Base-by-base conservation (phyloP, 2,329 filamentous ascomycete genomes). In the Blumeriella jaapii region DNA sequence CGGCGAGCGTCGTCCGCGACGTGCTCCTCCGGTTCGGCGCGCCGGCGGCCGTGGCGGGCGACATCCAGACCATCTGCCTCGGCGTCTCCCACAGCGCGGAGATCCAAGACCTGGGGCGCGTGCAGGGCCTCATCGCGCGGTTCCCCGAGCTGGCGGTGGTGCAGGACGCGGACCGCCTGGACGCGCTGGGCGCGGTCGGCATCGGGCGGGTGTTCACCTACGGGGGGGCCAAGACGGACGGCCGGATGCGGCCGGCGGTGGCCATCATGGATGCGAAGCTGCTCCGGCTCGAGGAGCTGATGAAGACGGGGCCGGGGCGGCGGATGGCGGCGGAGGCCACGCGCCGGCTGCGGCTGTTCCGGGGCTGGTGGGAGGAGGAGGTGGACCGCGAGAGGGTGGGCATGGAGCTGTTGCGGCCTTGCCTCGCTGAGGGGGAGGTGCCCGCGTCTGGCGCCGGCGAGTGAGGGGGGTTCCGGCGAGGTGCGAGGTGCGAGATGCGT, bases 111-210 rank as follows among this genome's bases (percentile, higher is more conserved):
- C 74, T 76, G 1, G 59, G 59, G 4, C 59, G 61, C 10, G 74
- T 83, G 6, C 58, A 58, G n/a, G 58, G 61, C 1, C 63, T 87
- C n/a, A 63, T 93, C n/a, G 55, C 54, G 5, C 53, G 60, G 18
- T 64, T 82, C 55, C 83, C 83, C 1, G 84, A 91, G 57, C 63
- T 91, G 20, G 85, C 74, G 0, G 71, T 93, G 30, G 85, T 95
- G 19, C 87, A 95, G 60, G 89, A 95, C 58, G 87, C 87, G 3
- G 89, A 95, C 61, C 69, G 87, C 5, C 64, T 96, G n/a, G 89
- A 96, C 60, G 82, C 86, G 3, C 77, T 95, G 31, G 89, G 87
- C 1, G 84, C 82, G 0, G 72, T 94, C 17, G 89, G 89, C 1
- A 75, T 94, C 33, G 86, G 72, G 2, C 65, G 89, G 25, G 71